Base-by-base conservation (phyloP, 176 grass and related monocot species). In the Echinochloa phyllopogon region DNA sequence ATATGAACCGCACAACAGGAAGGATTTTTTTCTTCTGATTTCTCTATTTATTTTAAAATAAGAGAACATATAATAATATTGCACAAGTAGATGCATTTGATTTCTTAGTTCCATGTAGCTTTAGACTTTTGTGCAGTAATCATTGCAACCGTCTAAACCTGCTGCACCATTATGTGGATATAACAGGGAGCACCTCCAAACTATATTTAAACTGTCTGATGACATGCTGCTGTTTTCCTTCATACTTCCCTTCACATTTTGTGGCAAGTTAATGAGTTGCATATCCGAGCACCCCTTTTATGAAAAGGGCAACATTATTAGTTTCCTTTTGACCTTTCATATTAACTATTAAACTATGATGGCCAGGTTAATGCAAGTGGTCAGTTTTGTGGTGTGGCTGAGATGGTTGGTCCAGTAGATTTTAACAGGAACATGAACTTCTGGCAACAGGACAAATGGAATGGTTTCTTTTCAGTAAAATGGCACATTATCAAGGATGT, bases 391-490 rank as follows among this genome's bases (percentile, higher is more conserved):
- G 95, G 95, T 0, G 84, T 97, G 73, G 95, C 95, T 69, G 95
- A 97, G 87, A 97, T 97, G 95, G 74, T 85, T 84, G 95, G 92
- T 37, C 74, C 88, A 41, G 88, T 97, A 81, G 95, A 97, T 88
- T 97, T 94, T 57, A 93, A 84, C 75, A 91, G 65, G 83, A 94
- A 85, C 69, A 97, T 97, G 95, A 86, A 87, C 43, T 97, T 97
- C 84, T 97, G 95, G 95, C 95, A 97, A 76, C 95, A 97, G 88
- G 95, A 97, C 75, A 97, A 97, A 76, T 97, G 95, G 95, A 97
- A 92, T 51, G 95, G 95, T 24, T 94, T 92, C 70, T 94, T 97
- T 69, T 82, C 95, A 6, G 86, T 97, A 60, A 94, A 97, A 86
- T 97, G 95, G 95, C 92, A 94, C 79, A 93, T 97, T 76, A 93